Evolutionary conservation across 139 green algal genomes (phyloP).

Genomic region (Yamagishiella unicocca): DNA sequence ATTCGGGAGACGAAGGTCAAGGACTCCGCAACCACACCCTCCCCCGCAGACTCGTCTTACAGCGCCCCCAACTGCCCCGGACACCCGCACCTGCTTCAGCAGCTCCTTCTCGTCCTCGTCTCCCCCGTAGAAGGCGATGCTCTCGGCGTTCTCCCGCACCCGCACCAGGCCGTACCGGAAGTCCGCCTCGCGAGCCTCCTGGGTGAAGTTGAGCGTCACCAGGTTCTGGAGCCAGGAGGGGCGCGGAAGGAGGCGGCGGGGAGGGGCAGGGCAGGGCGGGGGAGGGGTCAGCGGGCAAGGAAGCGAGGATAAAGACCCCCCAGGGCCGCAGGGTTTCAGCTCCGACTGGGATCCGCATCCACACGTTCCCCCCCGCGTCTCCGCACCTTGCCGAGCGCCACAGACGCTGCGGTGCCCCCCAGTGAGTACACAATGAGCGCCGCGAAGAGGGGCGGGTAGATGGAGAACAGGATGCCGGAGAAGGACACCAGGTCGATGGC

Average conservation of each 20-base stretch:
- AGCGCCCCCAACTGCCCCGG: neutral
- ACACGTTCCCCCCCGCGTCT: too few species aligned
- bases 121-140: conserved; percentile 95
- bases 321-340: too few species aligned
- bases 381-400: conserved; percentile 67
- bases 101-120: conserved; percentile 66
- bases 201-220: conserved; percentile 96
- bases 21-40: too few species aligned
- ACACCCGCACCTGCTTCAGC: conserved; percentile 26
- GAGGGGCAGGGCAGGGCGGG: neutral
- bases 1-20: too few species aligned
- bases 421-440: conserved; percentile 93
- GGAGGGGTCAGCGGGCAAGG: neutral
- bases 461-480: conserved; percentile 95
- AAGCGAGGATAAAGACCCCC: neutral
- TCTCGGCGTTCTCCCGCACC: conserved; percentile 96
- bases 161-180: conserved; percentile 87
- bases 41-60: too few species aligned
- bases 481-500: conserved; percentile 95
- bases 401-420: conserved; percentile 88
- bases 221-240: conserved; percentile 70
- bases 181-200: conserved; percentile 95
- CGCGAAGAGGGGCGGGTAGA: conserved; percentile 98
- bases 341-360: too few species aligned
- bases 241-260: neutral